Evolutionary conservation across 2,329 filamentous ascomycete species (phyloP).

Genomic region (Tolypocladium guangdongense): DNA sequence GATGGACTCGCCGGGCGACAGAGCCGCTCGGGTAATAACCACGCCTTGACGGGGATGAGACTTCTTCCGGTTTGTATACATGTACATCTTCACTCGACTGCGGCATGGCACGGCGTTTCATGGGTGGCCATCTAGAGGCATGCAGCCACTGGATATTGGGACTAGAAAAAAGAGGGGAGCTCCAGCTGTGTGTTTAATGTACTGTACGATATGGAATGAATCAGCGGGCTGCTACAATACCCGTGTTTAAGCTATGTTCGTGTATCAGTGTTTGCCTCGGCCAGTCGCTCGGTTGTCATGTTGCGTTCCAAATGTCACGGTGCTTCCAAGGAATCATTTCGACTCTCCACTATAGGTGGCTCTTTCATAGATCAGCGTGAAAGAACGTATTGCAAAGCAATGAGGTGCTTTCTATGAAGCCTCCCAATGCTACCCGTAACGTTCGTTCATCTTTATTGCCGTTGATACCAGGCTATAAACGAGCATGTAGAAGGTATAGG

Average conservation of each 20-base stretch:
- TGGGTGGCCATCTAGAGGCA: conserved; percentile 15
- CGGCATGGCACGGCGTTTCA: conserved; percentile 42
- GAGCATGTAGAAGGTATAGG: not conserved
- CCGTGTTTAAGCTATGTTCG: too few relatives aligned
- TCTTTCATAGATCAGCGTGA: too few relatives aligned
- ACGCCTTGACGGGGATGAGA: conserved; percentile 2
- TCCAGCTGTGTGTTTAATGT: conserved; percentile 4
- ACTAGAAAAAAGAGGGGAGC: conserved; percentile 6
- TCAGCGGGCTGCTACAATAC: not conserved
- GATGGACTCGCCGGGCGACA: not conserved
- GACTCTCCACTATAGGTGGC: too few relatives aligned
- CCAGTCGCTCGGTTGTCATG: too few relatives aligned
- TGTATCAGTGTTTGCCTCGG: not conserved
- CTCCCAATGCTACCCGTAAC: too few relatives aligned
- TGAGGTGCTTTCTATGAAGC: too few relatives aligned
- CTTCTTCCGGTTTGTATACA: conserved; percentile 23
- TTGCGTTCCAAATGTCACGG: too few relatives aligned
- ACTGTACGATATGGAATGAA: conserved; percentile 7
- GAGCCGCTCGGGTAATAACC: not conserved
- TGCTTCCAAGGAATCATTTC: too few relatives aligned
- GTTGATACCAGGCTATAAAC: not conserved
- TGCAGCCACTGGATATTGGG: conserved; percentile 17
- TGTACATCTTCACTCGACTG: conserved; percentile 44
- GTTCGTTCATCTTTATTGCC: too few relatives aligned
- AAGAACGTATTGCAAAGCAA: too few relatives aligned